phyloP scores from a whole-genome alignment of 306 rosid species.

The Carpinus viminea region DNA sequence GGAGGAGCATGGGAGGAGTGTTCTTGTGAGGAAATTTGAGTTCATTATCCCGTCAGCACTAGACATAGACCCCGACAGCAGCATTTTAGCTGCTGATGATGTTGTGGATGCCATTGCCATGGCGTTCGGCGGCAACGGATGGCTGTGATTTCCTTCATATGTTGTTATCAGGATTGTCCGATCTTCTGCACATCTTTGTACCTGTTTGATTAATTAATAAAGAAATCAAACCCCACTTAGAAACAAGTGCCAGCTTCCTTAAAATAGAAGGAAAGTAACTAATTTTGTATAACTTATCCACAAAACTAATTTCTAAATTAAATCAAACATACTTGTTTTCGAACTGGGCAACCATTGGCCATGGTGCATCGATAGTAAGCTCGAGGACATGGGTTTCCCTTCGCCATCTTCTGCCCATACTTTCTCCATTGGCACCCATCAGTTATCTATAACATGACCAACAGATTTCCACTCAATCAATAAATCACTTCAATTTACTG shows the following conservation, averaged over 20 bases:
- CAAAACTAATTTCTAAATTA: neutral
- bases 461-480: neutral
- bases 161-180: slow-evolving; percentile 65
- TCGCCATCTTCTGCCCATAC: slow-evolving; percentile 91
- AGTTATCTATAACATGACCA: slow-evolving; percentile 50
- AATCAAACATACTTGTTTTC: slow-evolving; percentile 67
- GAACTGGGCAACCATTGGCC: slow-evolving; percentile 78
- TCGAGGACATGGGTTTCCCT: slow-evolving; percentile 90
- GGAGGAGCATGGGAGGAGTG: slow-evolving; percentile 64
- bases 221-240: neutral
- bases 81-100: slow-evolving; percentile 71
- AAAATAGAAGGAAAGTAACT: neutral
- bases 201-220: slow-evolving; percentile 38
- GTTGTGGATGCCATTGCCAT: slow-evolving; percentile 84
- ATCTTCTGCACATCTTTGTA: slow-evolving; percentile 90
- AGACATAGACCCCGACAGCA: slow-evolving; percentile 80
- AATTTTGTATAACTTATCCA: neutral
- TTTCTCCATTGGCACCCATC: slow-evolving; percentile 98
- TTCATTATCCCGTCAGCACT: slow-evolving; percentile 60
- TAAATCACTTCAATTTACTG: too few relatives aligned
- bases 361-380: slow-evolving; percentile 89
- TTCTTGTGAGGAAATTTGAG: slow-evolving; percentile 51
- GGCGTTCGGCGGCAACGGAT: slow-evolving; percentile 80
- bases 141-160: slow-evolving; percentile 87
- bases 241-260: neutral